Percentiles rank a stretch among this genome's conserved stretches.
Conservation (phyloP, 2,329 filamentous ascomycete genomes). For the Kalmusia sp. region DNA sequence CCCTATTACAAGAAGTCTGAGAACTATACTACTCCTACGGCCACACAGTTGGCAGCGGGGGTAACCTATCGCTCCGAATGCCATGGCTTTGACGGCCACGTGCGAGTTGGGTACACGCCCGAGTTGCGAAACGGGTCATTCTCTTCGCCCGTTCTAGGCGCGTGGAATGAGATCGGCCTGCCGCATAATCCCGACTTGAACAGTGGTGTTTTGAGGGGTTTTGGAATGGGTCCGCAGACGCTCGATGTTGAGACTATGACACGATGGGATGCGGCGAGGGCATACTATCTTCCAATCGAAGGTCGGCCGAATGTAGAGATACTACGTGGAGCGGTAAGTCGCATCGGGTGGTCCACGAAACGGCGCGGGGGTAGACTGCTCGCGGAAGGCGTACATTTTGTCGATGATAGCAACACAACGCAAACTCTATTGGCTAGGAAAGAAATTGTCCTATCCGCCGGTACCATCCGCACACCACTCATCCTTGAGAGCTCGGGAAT, state of each 20-base stretch:
- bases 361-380: no score
- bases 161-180: no score
- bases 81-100: not conserved
- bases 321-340: not conserved
- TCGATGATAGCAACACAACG: no score
- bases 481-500: slow-evolving; percentile 68
- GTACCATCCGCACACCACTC: slow-evolving; percentile 62
- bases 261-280: no score
- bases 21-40: not conserved
- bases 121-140: not conserved
- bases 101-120: not conserved
- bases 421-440: slow-evolving; percentile 8
- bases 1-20: not conserved
- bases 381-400: not conserved
- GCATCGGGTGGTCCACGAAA: not conserved
- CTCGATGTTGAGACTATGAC: not conserved
- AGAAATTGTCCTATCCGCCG: slow-evolving; percentile 66
- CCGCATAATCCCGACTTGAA: no score
- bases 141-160: no score
- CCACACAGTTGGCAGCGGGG: not conserved
- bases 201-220: not conserved
- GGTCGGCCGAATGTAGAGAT: not conserved
- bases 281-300: not conserved
- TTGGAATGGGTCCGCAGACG: not conserved
- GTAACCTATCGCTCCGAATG: not conserved